Evolutionary conservation across 495 filamentous ascomycete species (phyloP).

Genomic region (Polyplosphaeria fusca): DNA sequence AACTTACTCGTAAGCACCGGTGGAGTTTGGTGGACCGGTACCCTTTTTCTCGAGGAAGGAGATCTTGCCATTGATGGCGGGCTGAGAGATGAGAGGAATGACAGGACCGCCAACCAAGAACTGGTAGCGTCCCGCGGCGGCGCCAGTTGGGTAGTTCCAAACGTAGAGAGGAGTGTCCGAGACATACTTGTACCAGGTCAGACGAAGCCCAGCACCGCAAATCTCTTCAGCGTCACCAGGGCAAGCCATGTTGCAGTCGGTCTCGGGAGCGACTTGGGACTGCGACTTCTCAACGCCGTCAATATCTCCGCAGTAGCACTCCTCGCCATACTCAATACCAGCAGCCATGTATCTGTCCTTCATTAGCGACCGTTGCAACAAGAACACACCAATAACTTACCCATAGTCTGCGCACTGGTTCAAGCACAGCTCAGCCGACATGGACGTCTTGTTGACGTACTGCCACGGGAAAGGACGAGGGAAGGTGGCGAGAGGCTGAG

Average conservation of each 20-base stretch:
- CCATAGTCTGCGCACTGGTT: constrained; percentile 41
- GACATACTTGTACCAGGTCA: constrained; percentile 59
- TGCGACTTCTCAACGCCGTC: constrained; percentile 22
- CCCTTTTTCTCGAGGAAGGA: constrained; percentile 63
- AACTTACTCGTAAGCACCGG: constrained; percentile 65
- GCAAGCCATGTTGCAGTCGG: constrained; percentile 56
- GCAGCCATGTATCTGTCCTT: constrained; percentile 38
- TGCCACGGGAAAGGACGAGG: constrained; percentile 35
- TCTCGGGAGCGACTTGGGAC: constrained; percentile 41
- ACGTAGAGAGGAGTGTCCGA: constrained; percentile 51
- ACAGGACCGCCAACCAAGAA: constrained; percentile 59
- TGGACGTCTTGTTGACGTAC: constrained; percentile 39
- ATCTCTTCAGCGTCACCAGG: constrained; percentile 52
- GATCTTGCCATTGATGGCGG: constrained; percentile 60
- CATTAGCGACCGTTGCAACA: background rate
- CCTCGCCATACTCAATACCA: constrained; percentile 47
- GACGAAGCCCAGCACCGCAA: constrained; percentile 56
- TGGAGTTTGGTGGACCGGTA: constrained; percentile 55
- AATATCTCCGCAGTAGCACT: constrained; percentile 44
- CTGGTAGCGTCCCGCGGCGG: constrained; percentile 54
- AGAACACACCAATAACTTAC: constrained; percentile 10
- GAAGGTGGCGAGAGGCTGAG: background rate
- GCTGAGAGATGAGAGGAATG: constrained; percentile 59
- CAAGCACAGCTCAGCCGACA: constrained; percentile 43
- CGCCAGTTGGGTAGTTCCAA: constrained; percentile 54